Percentiles rank a stretch among this genome's conserved stretches.
These are phyloP conservation scores for Xylariomycetidae sp. DNA, from an alignment of 2,329 filamentous ascomycete species.

Conservation along the genomic window DNA sequence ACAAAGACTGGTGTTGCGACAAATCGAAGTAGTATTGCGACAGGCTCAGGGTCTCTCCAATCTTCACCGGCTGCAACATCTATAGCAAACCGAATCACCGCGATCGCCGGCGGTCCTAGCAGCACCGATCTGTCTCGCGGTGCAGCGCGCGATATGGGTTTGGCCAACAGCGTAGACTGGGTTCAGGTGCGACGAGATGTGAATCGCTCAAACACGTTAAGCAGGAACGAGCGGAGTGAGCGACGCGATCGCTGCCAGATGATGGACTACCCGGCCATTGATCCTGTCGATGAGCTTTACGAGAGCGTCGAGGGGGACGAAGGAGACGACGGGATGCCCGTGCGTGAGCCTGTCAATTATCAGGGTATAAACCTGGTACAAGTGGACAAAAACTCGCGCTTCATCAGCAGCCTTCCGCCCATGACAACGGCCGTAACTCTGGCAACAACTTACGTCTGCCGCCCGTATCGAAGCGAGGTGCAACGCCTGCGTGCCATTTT, in stretches of 20 bases:
- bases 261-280: constrained; percentile 84
- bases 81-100: constrained; percentile 31
- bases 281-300: constrained; percentile 84
- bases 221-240: constrained; percentile 80
- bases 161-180: constrained; percentile 70
- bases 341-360: constrained; percentile 80
- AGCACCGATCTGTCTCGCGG: constrained; percentile 38
- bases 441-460: constrained; percentile 87
- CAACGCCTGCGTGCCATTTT: constrained; percentile 93
- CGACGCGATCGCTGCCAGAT: constrained; percentile 87
- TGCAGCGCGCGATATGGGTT: constrained; percentile 65
- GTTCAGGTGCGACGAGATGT: constrained; percentile 96
- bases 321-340: constrained; percentile 74
- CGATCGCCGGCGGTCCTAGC: constrained; percentile 43
- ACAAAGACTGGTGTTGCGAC: constrained; percentile 92
- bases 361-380: constrained; percentile 72
- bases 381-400: constrained; percentile 94
- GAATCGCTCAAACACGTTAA: constrained; percentile 90
- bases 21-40: constrained; percentile 78
- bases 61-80: constrained; percentile 40
- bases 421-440: constrained; percentile 77
- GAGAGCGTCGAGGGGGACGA: constrained; percentile 87
- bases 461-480: constrained; percentile 90
- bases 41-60: constrained; percentile 42
- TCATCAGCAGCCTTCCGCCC: constrained; percentile 77